Conservation (phyloP, 306 rosid genomes). For the Vicia faba region DNA sequence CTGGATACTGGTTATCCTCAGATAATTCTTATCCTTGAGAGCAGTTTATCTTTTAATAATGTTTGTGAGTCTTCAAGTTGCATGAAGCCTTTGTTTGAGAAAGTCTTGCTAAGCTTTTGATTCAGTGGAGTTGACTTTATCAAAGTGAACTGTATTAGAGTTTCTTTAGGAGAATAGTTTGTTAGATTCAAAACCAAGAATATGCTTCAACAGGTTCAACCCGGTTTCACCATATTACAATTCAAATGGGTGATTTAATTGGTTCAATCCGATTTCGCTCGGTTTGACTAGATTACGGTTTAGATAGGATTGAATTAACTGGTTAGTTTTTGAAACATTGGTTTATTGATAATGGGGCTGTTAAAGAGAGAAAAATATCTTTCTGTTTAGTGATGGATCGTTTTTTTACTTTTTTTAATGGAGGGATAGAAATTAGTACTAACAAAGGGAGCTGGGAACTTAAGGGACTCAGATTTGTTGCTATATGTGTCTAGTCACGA, state of each 20-base stretch:
- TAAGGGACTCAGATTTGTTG: background rate
- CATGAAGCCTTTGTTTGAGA: too few relatives aligned
- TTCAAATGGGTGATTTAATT: background rate
- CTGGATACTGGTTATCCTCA: too few relatives aligned
- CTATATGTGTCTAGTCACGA: background rate
- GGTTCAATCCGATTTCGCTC: background rate
- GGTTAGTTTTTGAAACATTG: background rate
- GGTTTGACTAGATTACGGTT: background rate
- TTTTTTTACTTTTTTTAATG: conserved; percentile 1
- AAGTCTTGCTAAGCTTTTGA: too few relatives aligned
- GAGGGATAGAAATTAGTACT: background rate
- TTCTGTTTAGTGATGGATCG: background rate
- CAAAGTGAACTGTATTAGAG: too few relatives aligned
- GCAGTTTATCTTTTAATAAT: too few relatives aligned
- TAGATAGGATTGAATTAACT: background rate
- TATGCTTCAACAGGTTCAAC: too few relatives aligned
- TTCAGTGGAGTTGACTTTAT: too few relatives aligned
- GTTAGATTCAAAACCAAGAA: too few relatives aligned
- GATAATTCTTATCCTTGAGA: too few relatives aligned
- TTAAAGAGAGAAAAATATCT: background rate
- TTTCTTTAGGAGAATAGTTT: too few relatives aligned
- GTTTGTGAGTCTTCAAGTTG: too few relatives aligned
- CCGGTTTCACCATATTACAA: background rate
- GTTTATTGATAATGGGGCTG: background rate
- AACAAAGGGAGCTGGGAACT: background rate